phyloP scores from a whole-genome alignment of 768 basidiomycete genomes.

The Pluteus cervinus region DNA sequence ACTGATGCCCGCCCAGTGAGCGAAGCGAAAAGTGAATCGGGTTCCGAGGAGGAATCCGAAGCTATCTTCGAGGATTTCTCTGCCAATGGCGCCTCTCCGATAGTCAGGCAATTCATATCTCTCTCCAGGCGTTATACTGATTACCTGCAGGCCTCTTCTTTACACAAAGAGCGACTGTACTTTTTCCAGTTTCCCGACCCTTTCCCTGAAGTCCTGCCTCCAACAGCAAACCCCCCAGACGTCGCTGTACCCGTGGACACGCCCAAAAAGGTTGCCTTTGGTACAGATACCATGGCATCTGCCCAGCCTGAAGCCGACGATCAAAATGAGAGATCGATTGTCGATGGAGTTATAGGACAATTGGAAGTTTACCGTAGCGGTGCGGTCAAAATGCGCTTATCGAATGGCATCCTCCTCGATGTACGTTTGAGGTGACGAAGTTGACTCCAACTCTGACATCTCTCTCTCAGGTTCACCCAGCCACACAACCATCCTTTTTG shows the following conservation, averaged over 20 bases:
- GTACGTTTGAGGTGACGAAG: too few relatives aligned
- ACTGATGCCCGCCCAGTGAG: slow-evolving; percentile 17
- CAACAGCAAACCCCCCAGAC: slow-evolving; percentile 23
- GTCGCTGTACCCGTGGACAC: slow-evolving; percentile 26
- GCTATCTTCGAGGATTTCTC: slow-evolving; percentile 71
- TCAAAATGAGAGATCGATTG: slow-evolving; percentile 13
- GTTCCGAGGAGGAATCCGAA: slow-evolving; percentile 75
- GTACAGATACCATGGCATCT: too few relatives aligned
- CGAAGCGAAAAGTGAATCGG: slow-evolving; percentile 53
- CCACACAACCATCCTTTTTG: slow-evolving; percentile 81
- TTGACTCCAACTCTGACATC: too few relatives aligned
- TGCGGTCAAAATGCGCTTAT: slow-evolving; percentile 78
- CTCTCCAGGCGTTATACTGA: too few relatives aligned
- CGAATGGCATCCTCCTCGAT: slow-evolving; percentile 77
- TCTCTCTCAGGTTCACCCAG: slow-evolving; percentile 60
- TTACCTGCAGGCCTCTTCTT: slow-evolving; percentile 39
- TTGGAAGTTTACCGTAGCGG: slow-evolving; percentile 85
- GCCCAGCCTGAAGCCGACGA: too few relatives aligned
- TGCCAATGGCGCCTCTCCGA: too few relatives aligned
- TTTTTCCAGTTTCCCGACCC: slow-evolving; percentile 89
- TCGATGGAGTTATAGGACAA: slow-evolving; percentile 79
- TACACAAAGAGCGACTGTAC: slow-evolving; percentile 65
- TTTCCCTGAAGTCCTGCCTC: slow-evolving; percentile 66
- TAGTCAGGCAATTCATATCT: too few relatives aligned
- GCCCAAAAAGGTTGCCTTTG: slow-evolving; percentile 59